phyloP scores from a whole-genome alignment of 805 yeast genomes.

The Naumovozyma baii region DNA sequence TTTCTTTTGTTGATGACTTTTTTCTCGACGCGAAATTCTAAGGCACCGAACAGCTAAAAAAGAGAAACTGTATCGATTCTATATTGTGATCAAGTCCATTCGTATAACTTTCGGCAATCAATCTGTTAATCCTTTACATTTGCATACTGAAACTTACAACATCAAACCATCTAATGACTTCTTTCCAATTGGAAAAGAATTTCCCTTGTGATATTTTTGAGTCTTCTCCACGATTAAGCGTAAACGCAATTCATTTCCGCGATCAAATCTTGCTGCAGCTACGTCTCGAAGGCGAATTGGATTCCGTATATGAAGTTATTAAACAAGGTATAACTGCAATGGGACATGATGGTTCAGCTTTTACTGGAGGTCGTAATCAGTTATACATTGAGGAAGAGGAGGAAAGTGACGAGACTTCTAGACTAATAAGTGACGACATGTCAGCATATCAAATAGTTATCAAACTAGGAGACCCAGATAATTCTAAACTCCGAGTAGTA shows the following conservation, averaged over 20 bases:
- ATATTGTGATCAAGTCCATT: too few species aligned
- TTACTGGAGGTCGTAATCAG: constrained; percentile 11
- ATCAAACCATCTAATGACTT: neutral
- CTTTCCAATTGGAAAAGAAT: neutral
- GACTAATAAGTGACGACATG: constrained; percentile 20
- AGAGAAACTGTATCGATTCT: too few species aligned
- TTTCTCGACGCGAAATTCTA: neutral
- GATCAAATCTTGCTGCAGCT: constrained; percentile 22
- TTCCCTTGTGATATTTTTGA: neutral
- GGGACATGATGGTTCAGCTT: constrained; percentile 7
- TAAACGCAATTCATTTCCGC: constrained; percentile 17
- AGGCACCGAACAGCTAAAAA: too few species aligned
- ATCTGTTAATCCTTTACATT: too few species aligned
- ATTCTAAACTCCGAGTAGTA: constrained; percentile 39
- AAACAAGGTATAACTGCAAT: constrained; percentile 18
- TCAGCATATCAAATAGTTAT: constrained; percentile 38
- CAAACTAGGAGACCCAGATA: constrained; percentile 39
- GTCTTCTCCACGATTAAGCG: neutral
- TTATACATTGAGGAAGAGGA: constrained; percentile 5
- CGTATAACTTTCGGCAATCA: too few species aligned
- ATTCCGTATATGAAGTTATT: constrained; percentile 39
- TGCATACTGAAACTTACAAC: too few species aligned
- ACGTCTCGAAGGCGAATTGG: constrained; percentile 30
- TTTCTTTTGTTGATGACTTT: neutral
- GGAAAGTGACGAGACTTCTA: constrained; percentile 13